Evolutionary conservation across 2,329 filamentous ascomycete genomes (phyloP).

Genomic region (Epichloe sp.): DNA sequence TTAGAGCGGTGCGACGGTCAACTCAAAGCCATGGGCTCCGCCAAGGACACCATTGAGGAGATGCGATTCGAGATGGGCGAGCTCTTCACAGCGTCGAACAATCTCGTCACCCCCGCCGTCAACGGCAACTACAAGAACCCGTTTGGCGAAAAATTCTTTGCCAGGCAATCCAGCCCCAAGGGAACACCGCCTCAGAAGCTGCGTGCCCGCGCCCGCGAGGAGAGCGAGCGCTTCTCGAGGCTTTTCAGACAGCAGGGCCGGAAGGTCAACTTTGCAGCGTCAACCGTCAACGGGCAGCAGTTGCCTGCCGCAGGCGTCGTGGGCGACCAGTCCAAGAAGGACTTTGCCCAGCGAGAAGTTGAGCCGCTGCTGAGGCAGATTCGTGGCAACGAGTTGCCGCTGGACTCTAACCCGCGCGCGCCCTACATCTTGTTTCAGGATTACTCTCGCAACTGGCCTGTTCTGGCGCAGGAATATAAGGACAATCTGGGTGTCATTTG

Average conservation of each 20-base stretch:
- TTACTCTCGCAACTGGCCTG: constrained; percentile 38
- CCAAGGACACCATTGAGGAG: constrained; percentile 38
- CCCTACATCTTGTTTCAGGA: constrained; percentile 42
- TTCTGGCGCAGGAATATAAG: constrained; percentile 39
- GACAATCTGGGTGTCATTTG: constrained; percentile 40
- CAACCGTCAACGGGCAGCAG: constrained; percentile 4
- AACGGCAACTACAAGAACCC: constrained; percentile 44
- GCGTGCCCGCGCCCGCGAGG: constrained; percentile 36
- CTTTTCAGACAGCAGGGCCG: constrained; percentile 37
- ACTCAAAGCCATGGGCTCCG: constrained; percentile 35
- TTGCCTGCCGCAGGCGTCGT: constrained; percentile 19
- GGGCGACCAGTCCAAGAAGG: constrained; percentile 29
- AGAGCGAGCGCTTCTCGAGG: constrained; percentile 35
- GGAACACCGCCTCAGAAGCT: constrained; percentile 39
- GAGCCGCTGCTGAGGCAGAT: constrained; percentile 36
- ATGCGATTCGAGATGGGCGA: constrained; percentile 41
- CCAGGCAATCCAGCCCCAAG: constrained; percentile 33
- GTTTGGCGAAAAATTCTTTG: constrained; percentile 37
- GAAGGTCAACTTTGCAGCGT: constrained; percentile 30
- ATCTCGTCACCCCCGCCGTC: constrained; percentile 39
- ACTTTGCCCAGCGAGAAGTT: constrained; percentile 34
- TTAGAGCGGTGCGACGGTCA: constrained; percentile 35
- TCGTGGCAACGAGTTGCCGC: constrained; percentile 37
- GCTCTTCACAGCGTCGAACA: constrained; percentile 37
- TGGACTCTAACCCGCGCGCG: constrained; percentile 38